phyloP scores from a whole-genome alignment of 495 filamentous ascomycete species.

The Talaromyces ruber region DNA sequence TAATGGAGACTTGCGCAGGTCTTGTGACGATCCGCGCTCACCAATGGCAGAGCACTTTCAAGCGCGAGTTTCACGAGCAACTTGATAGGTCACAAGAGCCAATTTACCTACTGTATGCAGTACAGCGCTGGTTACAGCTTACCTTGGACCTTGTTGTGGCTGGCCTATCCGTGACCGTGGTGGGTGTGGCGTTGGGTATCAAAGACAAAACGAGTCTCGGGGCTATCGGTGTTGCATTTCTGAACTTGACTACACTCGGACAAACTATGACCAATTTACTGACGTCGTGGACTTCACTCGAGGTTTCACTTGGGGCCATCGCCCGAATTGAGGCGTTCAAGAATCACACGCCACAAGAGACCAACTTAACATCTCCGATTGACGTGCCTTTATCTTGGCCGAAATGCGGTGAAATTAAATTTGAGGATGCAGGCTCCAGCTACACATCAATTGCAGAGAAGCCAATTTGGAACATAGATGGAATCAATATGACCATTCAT shows the following conservation, averaged over 20 bases:
- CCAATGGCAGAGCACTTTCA: constrained; percentile 49
- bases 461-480: no score
- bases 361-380: no score
- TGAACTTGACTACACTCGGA: constrained; percentile 46
- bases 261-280: constrained; percentile 40
- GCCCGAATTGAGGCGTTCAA: constrained; percentile 41
- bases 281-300: constrained; percentile 46
- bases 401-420: no score
- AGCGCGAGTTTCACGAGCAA: constrained; percentile 45
- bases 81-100: constrained; percentile 49
- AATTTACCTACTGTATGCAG: constrained; percentile 50
- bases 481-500: no score
- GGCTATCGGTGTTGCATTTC: constrained; percentile 46
- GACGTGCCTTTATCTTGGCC: no score
- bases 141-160: constrained; percentile 52
- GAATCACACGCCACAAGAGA: no score
- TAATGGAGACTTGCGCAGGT: constrained; percentile 55
- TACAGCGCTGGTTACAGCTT: constrained; percentile 66
- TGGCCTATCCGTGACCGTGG: constrained; percentile 43
- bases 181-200: constrained; percentile 32
- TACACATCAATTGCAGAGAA: no score
- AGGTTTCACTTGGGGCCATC: constrained; percentile 48
- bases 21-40: constrained; percentile 64
- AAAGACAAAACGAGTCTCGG: constrained; percentile 34
- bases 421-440: no score